Base-by-base conservation (phyloP, 2,329 filamentous ascomycete species). In the Hypomyces rosellus region DNA sequence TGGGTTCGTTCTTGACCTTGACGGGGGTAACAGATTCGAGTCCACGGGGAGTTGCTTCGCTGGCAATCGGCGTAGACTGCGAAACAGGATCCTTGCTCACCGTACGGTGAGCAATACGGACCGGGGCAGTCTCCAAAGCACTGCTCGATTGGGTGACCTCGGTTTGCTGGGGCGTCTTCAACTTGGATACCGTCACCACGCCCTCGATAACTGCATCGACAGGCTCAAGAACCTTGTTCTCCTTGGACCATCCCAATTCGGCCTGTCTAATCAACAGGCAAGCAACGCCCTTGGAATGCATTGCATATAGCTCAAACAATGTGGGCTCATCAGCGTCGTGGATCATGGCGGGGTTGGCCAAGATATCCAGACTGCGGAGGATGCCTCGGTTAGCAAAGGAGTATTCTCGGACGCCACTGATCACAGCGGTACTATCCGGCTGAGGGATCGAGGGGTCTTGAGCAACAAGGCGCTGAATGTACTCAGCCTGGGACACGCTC, bases 261-360 rank as follows among this genome's bases (percentile, higher is more conserved):
- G 85, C 82, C 65, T 92, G 89, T 66, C 87, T 92, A 65, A 99
- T 83, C 56, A 84, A 84, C 48, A 97, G 67, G 61, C 88, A 92
- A 15, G 91, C 91, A n/a, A 97, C 90, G 54, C 93, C 93, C 71
- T 90, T 95, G 11, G 93, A 96, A 68, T 99, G 92, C 86, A 96
- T 95, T 33, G 89, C 87, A 65, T 99, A 99, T 9, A 99, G 77
- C 72, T 99, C 93, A 62, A 99, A 97, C 13, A 96, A 72, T 0
- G 85, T 83, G 14, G 82, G 81, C 56, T 93, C 86, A 18, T 86
- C 84, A 20, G 75, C 75, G 37, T 81, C 79, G 53, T 82, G 76
- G 6, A 77, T 71, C 54, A 82, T 79, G 49, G 85, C 80, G 34
- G 86, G 83, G 59, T 78, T 84, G 61, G 85, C 82, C 22, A 97